These are phyloP conservation scores for Sarocladium brachiariae DNA, from an alignment of 2,329 filamentous ascomycete genomes.

Conservation along the genomic window DNA sequence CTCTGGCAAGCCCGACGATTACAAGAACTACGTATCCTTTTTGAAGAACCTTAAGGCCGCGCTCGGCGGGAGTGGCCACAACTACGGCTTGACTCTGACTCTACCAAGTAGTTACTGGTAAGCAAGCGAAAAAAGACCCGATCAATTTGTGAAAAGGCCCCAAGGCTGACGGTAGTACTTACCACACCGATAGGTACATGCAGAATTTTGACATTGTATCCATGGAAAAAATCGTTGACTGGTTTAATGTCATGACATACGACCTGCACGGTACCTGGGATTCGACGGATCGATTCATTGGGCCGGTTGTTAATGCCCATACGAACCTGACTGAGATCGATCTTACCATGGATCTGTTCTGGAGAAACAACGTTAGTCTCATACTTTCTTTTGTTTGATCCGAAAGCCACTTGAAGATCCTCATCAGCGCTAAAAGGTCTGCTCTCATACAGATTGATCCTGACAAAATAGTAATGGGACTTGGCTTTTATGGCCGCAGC, in stretches of 20 bases:
- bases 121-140: too few species aligned
- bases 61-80: conserved; percentile 11
- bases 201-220: conserved; percentile 13
- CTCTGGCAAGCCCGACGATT: conserved; percentile 19
- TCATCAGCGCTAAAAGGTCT: too few species aligned
- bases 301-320: conserved; percentile 28
- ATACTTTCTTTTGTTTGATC: too few species aligned
- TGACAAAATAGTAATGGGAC: conserved; percentile 33
- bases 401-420: too few species aligned
- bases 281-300: conserved; percentile 17
- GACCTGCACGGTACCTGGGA: conserved; percentile 34
- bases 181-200: conserved; percentile 14
- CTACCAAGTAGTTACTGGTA: too few species aligned
- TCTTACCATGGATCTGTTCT: conserved; percentile 36
- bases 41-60: conserved; percentile 15
- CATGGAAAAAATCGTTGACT: conserved; percentile 24
- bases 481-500: conserved; percentile 38
- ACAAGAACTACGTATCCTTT: conserved; percentile 17
- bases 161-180: too few species aligned
- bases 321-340: conserved; percentile 43
- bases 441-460: conserved; percentile 18
- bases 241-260: conserved; percentile 39
- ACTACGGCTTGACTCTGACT: conserved; percentile 11
- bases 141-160: too few species aligned
- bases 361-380: conserved; percentile 33